Evolutionary conservation across 352 stramenopile genomes (phyloP).

Genomic region (Phytophthora sojae): DNA sequence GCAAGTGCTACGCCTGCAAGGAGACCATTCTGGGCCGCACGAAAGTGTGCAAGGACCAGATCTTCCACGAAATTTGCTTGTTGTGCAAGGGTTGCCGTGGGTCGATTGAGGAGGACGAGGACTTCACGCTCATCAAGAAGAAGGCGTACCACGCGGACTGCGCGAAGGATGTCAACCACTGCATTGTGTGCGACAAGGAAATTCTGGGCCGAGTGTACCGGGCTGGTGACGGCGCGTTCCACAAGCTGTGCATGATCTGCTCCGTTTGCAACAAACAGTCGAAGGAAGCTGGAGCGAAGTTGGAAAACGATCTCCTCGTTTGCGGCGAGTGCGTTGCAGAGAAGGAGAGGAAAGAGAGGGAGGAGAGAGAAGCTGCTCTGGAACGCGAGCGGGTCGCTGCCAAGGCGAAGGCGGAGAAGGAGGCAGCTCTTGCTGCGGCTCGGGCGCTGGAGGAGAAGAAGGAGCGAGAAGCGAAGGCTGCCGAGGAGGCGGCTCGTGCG

Average conservation of each 20-base stretch:
- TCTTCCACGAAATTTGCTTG: conserved; percentile 89
- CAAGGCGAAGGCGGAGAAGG: conserved; percentile 58
- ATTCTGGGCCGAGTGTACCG: conserved; percentile 83
- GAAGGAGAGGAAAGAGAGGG: conserved; percentile 60
- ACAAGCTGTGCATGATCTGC: conserved; percentile 86
- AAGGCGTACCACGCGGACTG: conserved; percentile 85
- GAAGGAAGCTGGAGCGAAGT: conserved; percentile 62
- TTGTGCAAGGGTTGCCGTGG: conserved; percentile 79
- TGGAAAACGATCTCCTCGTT: conserved; percentile 65
- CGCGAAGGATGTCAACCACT: conserved; percentile 72
- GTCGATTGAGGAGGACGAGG: conserved; percentile 79
- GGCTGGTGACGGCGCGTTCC: conserved; percentile 65
- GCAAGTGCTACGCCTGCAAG: conserved; percentile 83
- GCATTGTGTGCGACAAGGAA: conserved; percentile 82
- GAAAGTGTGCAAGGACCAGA: conserved; percentile 77
- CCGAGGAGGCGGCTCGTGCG: conserved; percentile 45
- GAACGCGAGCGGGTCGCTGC: conserved; percentile 50
- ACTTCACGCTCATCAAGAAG: conserved; percentile 85
- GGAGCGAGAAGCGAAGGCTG: conserved; percentile 44
- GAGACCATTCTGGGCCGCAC: conserved; percentile 86
- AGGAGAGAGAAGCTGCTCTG: conserved; percentile 57
- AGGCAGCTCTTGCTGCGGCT: conserved; percentile 57
- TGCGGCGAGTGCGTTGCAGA: conserved; percentile 62
- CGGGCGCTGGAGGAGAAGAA: conserved; percentile 58
- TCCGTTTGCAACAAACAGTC: conserved; percentile 72